Percentiles rank a stretch among this genome's conserved stretches.
phyloP scores from a whole-genome alignment of 139 green algal species.

The Haematococcus sp. region DNA sequence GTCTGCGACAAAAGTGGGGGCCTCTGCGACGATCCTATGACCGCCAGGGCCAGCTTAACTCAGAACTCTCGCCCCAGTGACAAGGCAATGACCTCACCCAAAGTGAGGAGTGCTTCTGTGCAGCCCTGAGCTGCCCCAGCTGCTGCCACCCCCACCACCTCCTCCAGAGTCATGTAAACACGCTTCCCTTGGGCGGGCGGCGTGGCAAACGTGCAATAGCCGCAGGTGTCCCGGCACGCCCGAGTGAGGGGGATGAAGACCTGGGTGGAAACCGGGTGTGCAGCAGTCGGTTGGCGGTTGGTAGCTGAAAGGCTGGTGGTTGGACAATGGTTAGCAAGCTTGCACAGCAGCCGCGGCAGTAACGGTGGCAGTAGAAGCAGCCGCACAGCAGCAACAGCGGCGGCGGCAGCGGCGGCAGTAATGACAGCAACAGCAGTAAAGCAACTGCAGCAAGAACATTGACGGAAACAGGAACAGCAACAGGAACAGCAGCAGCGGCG shows the following conservation, averaged over 20 bases:
- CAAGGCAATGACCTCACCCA: no score
- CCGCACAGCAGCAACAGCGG: no score
- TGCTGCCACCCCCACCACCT: constrained; percentile 67
- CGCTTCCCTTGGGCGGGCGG: background rate
- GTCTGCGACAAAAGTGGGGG: no score
- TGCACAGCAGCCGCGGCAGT: no score
- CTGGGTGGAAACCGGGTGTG: constrained; percentile 35
- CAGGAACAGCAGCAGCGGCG: background rate
- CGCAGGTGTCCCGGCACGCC: constrained; percentile 74
- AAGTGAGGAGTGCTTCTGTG: constrained; percentile 86
- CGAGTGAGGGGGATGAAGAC: constrained; percentile 88
- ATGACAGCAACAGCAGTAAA: background rate
- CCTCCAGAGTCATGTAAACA: constrained; percentile 79
- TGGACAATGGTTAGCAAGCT: no score
- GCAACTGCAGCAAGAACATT: background rate
- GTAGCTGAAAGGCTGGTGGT: no score
- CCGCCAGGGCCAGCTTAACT: no score
- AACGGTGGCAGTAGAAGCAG: no score
- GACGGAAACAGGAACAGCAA: background rate
- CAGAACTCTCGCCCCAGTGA: no score
- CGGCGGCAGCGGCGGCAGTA: no score
- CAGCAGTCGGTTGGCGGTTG: no score
- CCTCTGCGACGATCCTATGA: no score
- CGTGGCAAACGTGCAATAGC: constrained; percentile 85
- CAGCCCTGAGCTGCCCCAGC: constrained; percentile 66